Base-by-base conservation (phyloP, 2,329 filamentous ascomycete species). In the Penicillium rolfsii region DNA sequence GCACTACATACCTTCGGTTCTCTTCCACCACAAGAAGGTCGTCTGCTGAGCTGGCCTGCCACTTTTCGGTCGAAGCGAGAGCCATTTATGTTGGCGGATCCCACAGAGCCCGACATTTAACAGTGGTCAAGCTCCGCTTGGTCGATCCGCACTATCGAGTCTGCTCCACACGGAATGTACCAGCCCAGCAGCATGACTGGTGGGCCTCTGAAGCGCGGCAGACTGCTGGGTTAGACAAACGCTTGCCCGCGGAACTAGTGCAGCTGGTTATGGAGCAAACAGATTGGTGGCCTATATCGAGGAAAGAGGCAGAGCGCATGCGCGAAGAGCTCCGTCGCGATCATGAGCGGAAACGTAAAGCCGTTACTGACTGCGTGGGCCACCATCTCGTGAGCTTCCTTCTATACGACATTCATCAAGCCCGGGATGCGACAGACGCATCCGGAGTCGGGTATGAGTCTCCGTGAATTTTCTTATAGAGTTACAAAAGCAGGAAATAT, bases 131-230 rank as follows among this genome's bases (percentile, higher is more conserved):
- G 30, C 9, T 57, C 11, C 48, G 48, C 33, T 24, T 57, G 1
- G 43, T 57, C 14, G 55, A 57, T 33, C 55, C 55, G 24, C 55
- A 57, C 35, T 57, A 57, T 22, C 55, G 55, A 2, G 7, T 57
- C 19, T 57, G 55, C 33, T 57, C 55, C 16, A 57, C 55, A 19
- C 55, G 45, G 4, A 57, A 57, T 57, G 45, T 57, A 12, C 55
- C 55, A 16, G 33, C 55, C 5, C 55, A 57, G 30, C 55, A 57
- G 45, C 43, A 57, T 30, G 11, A 57, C 33, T 49, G 45, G 55
- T 57, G 55, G 55, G 12, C 30, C 8, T 12, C 46, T 35, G 4
- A 5, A 30, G 46, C 26, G 14, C 7, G 7, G 14, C 14, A 50
- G 14, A 28, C 41, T 11, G 41, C 41, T 5, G 19, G 12, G 8